phyloP scores from a whole-genome alignment of 768 basidiomycete genomes.

The Suillus discolor region DNA sequence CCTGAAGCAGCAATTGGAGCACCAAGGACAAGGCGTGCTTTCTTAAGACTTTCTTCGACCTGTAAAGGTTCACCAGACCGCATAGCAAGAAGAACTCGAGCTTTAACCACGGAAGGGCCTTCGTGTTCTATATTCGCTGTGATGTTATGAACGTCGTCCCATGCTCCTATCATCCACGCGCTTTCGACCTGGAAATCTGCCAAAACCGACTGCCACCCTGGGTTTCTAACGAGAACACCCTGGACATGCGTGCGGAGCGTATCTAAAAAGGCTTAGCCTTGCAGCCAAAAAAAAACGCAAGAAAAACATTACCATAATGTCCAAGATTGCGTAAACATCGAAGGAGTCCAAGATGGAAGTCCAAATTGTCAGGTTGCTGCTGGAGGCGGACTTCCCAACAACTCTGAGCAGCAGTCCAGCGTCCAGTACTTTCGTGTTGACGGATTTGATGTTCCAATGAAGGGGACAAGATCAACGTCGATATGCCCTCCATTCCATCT shows the following conservation, averaged over 20 bases:
- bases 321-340: constrained; percentile 93
- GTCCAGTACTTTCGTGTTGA: constrained; percentile 94
- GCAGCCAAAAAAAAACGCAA: constrained; percentile 2
- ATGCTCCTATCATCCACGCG: constrained; percentile 95
- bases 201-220: constrained; percentile 78
- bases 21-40: constrained; percentile 75
- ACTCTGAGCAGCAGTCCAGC: constrained; percentile 98
- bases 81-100: constrained; percentile 80
- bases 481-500: constrained; percentile 99
- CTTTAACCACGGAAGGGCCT: constrained; percentile 71
- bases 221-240: constrained; percentile 84
- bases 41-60: constrained; percentile 53
- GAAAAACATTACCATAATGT: constrained; percentile 75
- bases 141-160: constrained; percentile 76
- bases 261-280: constrained; percentile 49
- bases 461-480: constrained; percentile 83
- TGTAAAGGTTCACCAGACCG: constrained; percentile 50
- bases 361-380: constrained; percentile 84
- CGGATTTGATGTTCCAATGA: constrained; percentile 95
- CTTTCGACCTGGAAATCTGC: constrained; percentile 90
- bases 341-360: constrained; percentile 86
- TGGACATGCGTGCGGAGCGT: constrained; percentile 93
- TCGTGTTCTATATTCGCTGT: constrained; percentile 51
- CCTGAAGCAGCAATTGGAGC: constrained; percentile 82
- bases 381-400: constrained; percentile 98